Conservation (phyloP, 148 eudicot species). For the Vaccinium macrocarpon region DNA sequence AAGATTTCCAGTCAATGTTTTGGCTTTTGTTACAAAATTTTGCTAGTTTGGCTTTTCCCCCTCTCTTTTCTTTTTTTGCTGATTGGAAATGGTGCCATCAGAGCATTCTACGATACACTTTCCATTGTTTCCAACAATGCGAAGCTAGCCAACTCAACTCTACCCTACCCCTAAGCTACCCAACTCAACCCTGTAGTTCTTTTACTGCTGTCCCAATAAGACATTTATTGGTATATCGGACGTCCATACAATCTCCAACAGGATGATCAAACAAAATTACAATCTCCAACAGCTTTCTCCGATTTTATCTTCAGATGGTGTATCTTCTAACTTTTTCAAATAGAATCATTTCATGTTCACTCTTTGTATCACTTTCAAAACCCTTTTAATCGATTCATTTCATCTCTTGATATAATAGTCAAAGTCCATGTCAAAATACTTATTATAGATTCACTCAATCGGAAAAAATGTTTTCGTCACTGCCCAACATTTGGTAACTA, state of each 20-base stretch:
- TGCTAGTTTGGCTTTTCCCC: neutral
- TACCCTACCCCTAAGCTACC: neutral
- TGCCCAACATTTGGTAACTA: neutral
- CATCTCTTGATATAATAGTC: neutral
- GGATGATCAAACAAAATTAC: neutral
- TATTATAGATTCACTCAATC: neutral
- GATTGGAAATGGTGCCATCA: neutral
- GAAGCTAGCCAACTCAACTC: neutral
- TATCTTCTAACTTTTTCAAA: neutral
- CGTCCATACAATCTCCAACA: neutral
- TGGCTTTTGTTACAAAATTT: neutral
- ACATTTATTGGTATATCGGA: neutral
- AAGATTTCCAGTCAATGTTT: neutral
- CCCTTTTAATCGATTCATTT: neutral
- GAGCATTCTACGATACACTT: neutral
- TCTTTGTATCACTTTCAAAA: neutral
- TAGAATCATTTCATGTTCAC: neutral
- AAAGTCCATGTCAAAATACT: neutral
- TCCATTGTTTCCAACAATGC: neutral
- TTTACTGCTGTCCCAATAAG: neutral
- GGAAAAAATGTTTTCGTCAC: neutral
- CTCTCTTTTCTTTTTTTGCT: neutral
- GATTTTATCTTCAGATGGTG: constrained; percentile 1
- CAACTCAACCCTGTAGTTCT: neutral
- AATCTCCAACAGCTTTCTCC: neutral